Base-by-base conservation (phyloP, 2,329 filamentous ascomycete genomes). In the Penicillium decumbens region DNA sequence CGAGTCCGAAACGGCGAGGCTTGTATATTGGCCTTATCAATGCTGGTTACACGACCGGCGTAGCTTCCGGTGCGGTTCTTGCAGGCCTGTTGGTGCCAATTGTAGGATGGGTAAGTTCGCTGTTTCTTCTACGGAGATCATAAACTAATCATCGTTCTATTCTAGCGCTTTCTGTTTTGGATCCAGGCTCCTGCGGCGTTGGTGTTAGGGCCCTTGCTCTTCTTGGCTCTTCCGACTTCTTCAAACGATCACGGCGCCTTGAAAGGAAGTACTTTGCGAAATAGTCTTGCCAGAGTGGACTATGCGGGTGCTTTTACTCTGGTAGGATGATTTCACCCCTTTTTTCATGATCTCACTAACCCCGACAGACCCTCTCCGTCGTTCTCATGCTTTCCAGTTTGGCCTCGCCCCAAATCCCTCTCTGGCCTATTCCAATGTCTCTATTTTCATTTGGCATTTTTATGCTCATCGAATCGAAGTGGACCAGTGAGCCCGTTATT, bases 21-120 rank as follows among this genome's bases (percentile, higher is more conserved):
- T 56, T 93, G 18, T 87, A 83, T 48, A 80, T 95, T 53, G 89
- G 88, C 1, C 68, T 89, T 35, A 76, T 88, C 18, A 93, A 92
- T 60, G 78, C 84, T 0, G 82, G 83, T 0, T 86, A 87, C 64
- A 91, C 87, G 0, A 72, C 81, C 10, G 88, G 87, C 3, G 77
- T 91, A 4, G 83, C 85, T 0, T 76, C 87, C 1, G 87, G 87
- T 1, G 87, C 84, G 0, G 81, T 89, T 6, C 75, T 88, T 24
- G 85, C 82, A 13, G 87, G 87, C 4, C 81, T 81, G 0, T 61
- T 89, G 24, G 74, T 86, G 41, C 79, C 80, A 0, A 65, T 65
- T 1, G 76, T 83, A 18, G 88, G 88, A 61, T 93, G 88, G 87
- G 84, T 87, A 69, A 63, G 80, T 65, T 25, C 40, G 13, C 29